These are phyloP conservation scores for Russula emetica DNA, from an alignment of 768 basidiomycete genomes.

Conservation along the genomic window DNA sequence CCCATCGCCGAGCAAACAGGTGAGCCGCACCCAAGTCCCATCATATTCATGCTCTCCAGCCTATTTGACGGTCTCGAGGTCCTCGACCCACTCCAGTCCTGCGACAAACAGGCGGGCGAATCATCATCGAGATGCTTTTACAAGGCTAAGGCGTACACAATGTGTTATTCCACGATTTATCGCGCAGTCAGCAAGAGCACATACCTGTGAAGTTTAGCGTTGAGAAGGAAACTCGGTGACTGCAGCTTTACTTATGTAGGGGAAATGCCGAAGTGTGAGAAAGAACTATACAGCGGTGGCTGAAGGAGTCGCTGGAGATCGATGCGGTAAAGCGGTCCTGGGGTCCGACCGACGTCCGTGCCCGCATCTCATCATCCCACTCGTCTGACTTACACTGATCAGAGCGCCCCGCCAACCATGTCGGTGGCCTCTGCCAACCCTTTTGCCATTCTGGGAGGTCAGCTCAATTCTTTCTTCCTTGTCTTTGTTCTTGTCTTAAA, in stretches of 20 bases:
- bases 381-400: slow-evolving; percentile 27
- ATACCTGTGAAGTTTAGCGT: slow-evolving; percentile 62
- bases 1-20: slow-evolving; percentile 38
- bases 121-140: slow-evolving; percentile 91
- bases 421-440: slow-evolving; percentile 89
- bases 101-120: slow-evolving; percentile 52
- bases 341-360: slow-evolving; percentile 4
- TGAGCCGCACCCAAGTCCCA: slow-evolving; percentile 88
- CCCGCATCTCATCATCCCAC: background rate
- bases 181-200: slow-evolving; percentile 29
- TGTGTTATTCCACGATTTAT: slow-evolving; percentile 20
- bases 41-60: slow-evolving; percentile 68
- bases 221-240: slow-evolving; percentile 27
- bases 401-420: slow-evolving; percentile 70
- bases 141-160: slow-evolving; percentile 44
- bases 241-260: background rate
- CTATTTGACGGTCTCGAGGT: slow-evolving; percentile 81
- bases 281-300: slow-evolving; percentile 36
- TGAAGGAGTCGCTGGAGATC: slow-evolving; percentile 26
- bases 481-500: slow-evolving; percentile 7
- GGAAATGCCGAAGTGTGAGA: slow-evolving; percentile 26
- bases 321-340: slow-evolving; percentile 8
- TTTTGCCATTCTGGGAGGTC: slow-evolving; percentile 79
- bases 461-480: slow-evolving; percentile 24
- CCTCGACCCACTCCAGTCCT: slow-evolving; percentile 76